Evolutionary conservation across 257 asterid species (phyloP).

Genomic region (Solanum pinnatisectum): DNA sequence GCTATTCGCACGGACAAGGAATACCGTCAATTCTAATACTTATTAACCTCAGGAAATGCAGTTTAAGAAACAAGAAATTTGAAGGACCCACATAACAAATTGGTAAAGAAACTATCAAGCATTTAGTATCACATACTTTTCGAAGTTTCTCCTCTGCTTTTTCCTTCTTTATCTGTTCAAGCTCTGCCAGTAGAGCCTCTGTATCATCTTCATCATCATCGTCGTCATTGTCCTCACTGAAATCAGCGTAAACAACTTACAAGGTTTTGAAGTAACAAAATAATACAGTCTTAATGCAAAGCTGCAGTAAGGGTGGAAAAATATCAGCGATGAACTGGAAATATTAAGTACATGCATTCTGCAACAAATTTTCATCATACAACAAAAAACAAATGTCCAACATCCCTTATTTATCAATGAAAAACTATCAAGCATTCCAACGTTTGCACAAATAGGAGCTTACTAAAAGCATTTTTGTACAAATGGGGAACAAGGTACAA

Average conservation of each 20-base stretch:
- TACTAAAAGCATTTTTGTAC: background rate
- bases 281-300: background rate
- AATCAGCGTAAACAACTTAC: background rate
- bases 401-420: background rate
- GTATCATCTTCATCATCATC: constrained; percentile 73
- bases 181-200: constrained; percentile 91
- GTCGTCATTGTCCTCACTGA: constrained; percentile 42
- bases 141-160: constrained; percentile 78
- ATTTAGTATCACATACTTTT: constrained; percentile 37
- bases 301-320: background rate
- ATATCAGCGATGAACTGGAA: background rate
- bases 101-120: background rate
- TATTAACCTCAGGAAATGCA: background rate
- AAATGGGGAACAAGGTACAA: background rate
- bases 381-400: background rate
- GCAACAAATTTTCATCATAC: background rate
- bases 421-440: background rate
- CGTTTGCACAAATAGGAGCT: background rate
- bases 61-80: background rate
- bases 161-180: constrained; percentile 81
- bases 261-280: background rate
- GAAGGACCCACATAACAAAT: background rate
- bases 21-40: background rate
- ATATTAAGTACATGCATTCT: background rate
- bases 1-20: background rate